phyloP scores from a whole-genome alignment of 345 rosid genomes.

The Eucalyptus erythrocorys region DNA sequence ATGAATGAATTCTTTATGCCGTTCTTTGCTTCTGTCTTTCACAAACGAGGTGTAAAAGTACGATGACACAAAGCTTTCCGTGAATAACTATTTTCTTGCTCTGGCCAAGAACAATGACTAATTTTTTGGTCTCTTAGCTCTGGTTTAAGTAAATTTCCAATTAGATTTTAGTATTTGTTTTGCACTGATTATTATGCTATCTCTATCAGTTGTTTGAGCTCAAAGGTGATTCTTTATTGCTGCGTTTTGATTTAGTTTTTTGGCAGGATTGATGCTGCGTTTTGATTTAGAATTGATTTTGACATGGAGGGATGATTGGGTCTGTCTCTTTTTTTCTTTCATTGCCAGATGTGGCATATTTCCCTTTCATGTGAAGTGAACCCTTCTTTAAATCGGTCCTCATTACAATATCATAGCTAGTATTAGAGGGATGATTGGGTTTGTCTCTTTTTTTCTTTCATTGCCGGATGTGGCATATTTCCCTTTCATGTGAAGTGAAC shows the following conservation, averaged over 20 bases:
- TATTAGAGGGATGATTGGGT: neutral
- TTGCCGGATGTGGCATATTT: neutral
- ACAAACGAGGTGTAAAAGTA: neutral
- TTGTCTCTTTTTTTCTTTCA: neutral
- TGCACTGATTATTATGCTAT: neutral
- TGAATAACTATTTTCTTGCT: neutral
- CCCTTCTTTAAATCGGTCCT: neutral
- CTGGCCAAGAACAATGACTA: neutral
- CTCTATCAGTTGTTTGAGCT: too few species aligned
- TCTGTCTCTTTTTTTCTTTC: neutral
- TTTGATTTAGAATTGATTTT: too few species aligned
- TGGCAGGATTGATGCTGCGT: too few species aligned
- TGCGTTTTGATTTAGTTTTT: neutral
- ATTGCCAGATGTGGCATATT: neutral
- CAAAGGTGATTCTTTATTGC: too few species aligned
- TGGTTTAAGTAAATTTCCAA: neutral
- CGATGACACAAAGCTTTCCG: neutral
- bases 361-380: neutral
- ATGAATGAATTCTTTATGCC: neutral
- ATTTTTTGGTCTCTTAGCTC: neutral
- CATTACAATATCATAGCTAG: neutral
- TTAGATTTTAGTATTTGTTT: neutral
- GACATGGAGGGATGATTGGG: too few species aligned
- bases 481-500: neutral
- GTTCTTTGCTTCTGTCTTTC: neutral